A percentile compares a stretch with the other conserved stretches of the same genome.
These are phyloP conservation scores for Athelia sp. DNA, from an alignment of 1,284 basidiomycete genomes.

Conservation along the genomic window DNA sequence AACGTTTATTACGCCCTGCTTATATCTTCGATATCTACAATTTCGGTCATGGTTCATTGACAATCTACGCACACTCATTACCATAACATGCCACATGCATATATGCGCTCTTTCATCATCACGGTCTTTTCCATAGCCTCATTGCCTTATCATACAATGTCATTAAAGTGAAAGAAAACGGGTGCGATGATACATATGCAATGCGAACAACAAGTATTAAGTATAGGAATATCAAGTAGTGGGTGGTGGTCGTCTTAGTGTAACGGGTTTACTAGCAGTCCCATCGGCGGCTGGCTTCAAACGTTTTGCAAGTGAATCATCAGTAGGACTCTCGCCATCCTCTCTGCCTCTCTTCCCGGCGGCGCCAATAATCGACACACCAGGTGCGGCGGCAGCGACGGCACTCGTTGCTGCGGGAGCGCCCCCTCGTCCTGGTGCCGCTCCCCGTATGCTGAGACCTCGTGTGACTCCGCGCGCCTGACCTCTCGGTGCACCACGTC, in stretches of 20 bases:
- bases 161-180: neutral
- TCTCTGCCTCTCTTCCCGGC: slow-evolving; percentile 65
- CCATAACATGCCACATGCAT: neutral
- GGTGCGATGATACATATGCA: neutral
- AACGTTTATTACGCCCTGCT: neutral
- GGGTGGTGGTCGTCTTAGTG: slow-evolving; percentile 24
- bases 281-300: slow-evolving; percentile 47
- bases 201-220: neutral
- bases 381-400: slow-evolving; percentile 14
- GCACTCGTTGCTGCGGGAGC: slow-evolving; percentile 22
- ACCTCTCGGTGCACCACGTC: slow-evolving; percentile 27
- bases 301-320: slow-evolving; percentile 66
- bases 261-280: slow-evolving; percentile 20
- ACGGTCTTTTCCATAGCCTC: neutral
- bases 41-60: too few species aligned
- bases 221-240: slow-evolving; percentile 9
- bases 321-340: slow-evolving; percentile 35
- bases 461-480: slow-evolving; percentile 29
- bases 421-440: slow-evolving; percentile 34
- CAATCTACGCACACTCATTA: too few species aligned
- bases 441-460: slow-evolving; percentile 33
- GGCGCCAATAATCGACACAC: slow-evolving; percentile 62
- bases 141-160: neutral
- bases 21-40: too few species aligned
- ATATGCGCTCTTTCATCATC: neutral